phyloP scores from a whole-genome alignment of 2,329 filamentous ascomycete genomes.

The Botrytis paeoniae region DNA sequence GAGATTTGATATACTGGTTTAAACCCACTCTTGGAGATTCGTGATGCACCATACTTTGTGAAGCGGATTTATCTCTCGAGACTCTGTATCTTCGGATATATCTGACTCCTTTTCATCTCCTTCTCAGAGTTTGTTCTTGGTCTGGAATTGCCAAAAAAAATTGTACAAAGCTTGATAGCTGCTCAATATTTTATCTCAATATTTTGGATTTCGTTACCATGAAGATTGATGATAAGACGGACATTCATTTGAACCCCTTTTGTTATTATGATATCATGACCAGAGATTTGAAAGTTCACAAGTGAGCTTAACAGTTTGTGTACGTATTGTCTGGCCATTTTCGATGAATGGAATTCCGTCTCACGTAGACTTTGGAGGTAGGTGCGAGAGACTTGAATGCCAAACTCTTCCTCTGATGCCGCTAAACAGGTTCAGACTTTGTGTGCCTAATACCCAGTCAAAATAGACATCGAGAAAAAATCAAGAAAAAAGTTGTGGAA shows the following conservation, averaged over 20 bases:
- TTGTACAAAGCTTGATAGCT: too few species aligned
- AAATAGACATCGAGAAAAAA: neutral
- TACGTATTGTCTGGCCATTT: too few species aligned
- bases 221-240: neutral
- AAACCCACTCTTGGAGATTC: neutral
- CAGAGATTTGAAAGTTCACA: neutral
- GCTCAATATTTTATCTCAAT: too few species aligned
- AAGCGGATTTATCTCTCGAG: neutral
- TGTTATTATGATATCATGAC: neutral
- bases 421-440: neutral
- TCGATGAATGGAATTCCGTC: neutral
- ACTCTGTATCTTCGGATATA: neutral
- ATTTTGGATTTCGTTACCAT: neutral
- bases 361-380: neutral
- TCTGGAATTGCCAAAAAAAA: too few species aligned
- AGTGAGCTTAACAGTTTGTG: too few species aligned
- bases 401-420: too few species aligned
- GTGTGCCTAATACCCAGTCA: too few species aligned
- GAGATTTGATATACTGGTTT: neutral
- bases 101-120: neutral
- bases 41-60: neutral
- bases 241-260: neutral
- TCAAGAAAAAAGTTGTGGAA: neutral
- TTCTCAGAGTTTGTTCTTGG: rapidly evolving
- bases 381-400: neutral